phyloP scores from a whole-genome alignment of 768 basidiomycete species.

The Tubosaeta sp. region DNA sequence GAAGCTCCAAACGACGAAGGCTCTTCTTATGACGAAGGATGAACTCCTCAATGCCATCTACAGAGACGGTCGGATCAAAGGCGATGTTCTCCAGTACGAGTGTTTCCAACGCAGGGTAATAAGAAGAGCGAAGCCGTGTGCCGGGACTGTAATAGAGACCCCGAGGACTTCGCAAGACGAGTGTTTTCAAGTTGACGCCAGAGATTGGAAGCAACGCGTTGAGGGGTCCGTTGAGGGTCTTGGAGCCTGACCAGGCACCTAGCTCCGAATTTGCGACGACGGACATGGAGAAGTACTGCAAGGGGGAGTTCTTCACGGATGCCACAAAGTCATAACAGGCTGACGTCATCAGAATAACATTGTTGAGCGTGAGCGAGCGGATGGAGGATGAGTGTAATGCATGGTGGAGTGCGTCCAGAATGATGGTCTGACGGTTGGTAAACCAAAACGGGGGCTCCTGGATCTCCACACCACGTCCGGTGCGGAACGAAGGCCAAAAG shows the following conservation, averaged over 20 bases:
- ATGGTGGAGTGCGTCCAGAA: slow-evolving; percentile 23
- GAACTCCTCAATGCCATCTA: slow-evolving; percentile 28
- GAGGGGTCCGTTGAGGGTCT: slow-evolving; percentile 24
- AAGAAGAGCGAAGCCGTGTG: slow-evolving; percentile 14
- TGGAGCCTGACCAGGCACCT: slow-evolving; percentile 29
- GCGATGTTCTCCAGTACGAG: slow-evolving; percentile 28
- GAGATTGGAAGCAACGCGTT: slow-evolving; percentile 22
- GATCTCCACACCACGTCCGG: slow-evolving; percentile 18
- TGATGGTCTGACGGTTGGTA: slow-evolving; percentile 23
- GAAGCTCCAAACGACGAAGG: slow-evolving; percentile 22
- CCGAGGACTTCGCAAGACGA: slow-evolving; percentile 24
- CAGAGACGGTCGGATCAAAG: slow-evolving; percentile 20
- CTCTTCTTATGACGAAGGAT: slow-evolving; percentile 27
- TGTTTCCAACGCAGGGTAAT: slow-evolving; percentile 25
- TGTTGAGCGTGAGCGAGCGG: slow-evolving; percentile 23
- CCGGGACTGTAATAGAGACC: slow-evolving; percentile 28
- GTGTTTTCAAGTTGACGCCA: slow-evolving; percentile 16
- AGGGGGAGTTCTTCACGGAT: slow-evolving; percentile 22
- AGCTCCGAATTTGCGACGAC: slow-evolving; percentile 30
- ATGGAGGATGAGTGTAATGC: slow-evolving; percentile 19
- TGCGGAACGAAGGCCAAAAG: slow-evolving; percentile 30
- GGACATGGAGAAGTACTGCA: slow-evolving; percentile 29
- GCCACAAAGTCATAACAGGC: slow-evolving; percentile 26
- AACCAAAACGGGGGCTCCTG: slow-evolving; percentile 31
- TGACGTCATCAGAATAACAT: slow-evolving; percentile 23